Conservation (phyloP, 2,329 filamentous ascomycete genomes). For the Paramyrothecium roridum region DNA sequence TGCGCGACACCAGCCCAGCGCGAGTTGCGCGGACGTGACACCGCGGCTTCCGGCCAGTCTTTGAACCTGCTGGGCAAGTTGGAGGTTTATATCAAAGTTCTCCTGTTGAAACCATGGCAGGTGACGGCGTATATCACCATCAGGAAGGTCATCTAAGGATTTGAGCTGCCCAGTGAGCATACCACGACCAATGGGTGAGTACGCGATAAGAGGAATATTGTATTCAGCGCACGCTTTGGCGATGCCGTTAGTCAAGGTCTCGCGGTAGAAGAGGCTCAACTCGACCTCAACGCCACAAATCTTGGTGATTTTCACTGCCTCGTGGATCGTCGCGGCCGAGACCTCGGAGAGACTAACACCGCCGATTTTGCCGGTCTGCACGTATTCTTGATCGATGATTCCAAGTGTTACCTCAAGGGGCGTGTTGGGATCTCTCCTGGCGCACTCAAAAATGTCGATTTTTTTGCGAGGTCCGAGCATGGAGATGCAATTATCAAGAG, state of each 20-base stretch:
- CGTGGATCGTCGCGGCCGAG: constrained; percentile 36
- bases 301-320: constrained; percentile 31
- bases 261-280: constrained; percentile 18
- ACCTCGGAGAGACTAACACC: constrained; percentile 42
- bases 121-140: constrained; percentile 39
- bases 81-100: constrained; percentile 58
- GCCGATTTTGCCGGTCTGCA: constrained; percentile 43
- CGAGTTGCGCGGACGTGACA: constrained; percentile 62
- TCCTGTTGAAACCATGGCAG: constrained; percentile 57
- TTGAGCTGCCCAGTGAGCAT: constrained; percentile 50
- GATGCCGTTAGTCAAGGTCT: constrained; percentile 2
- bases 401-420: constrained; percentile 42
- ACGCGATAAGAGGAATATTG: constrained; percentile 61
- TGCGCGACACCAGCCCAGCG: constrained; percentile 59
- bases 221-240: constrained; percentile 19
- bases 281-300: constrained; percentile 44
- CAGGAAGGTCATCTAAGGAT: constrained; percentile 50
- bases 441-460: constrained; percentile 50
- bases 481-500: constrained; percentile 46
- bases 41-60: constrained; percentile 43
- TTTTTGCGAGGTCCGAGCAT: constrained; percentile 39
- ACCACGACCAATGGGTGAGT: constrained; percentile 62
- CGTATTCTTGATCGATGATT: constrained; percentile 37
- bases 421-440: constrained; percentile 34
- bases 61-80: constrained; percentile 49